These are phyloP conservation scores for Cyathus striatus DNA, from an alignment of 768 basidiomycete genomes.

Conservation along the genomic window DNA sequence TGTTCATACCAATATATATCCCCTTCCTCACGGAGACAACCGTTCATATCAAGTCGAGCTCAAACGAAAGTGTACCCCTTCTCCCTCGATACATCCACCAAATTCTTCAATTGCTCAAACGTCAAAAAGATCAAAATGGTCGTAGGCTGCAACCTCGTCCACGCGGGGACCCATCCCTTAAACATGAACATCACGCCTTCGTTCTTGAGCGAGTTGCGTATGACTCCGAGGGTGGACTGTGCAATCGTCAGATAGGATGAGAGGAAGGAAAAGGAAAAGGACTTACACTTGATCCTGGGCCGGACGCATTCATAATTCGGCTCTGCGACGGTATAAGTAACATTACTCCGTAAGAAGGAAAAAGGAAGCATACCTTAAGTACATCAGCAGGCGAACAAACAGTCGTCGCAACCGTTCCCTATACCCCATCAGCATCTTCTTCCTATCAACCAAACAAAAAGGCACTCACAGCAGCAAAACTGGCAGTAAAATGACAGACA, in stretches of 20 bases:
- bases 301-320: slow-evolving; percentile 86
- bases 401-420: slow-evolving; percentile 88
- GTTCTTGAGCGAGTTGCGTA: slow-evolving; percentile 57
- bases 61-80: slow-evolving; percentile 21
- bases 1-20: no score
- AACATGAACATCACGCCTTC: slow-evolving; percentile 91
- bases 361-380: slow-evolving; percentile 50
- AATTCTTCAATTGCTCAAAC: slow-evolving; percentile 74
- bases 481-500: slow-evolving; percentile 76
- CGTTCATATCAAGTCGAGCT: no score
- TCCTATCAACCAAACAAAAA: background rate
- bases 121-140: slow-evolving; percentile 87
- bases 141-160: slow-evolving; percentile 81
- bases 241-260: slow-evolving; percentile 5
- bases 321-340: slow-evolving; percentile 32
- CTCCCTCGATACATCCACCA: slow-evolving; percentile 55
- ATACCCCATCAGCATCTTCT: background rate
- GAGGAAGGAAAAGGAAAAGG: background rate
- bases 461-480: slow-evolving; percentile 70
- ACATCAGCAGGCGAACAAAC: slow-evolving; percentile 89
- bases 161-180: slow-evolving; percentile 88
- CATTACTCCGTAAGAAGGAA: background rate
- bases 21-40: no score
- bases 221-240: slow-evolving; percentile 69
- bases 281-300: slow-evolving; percentile 70